A percentile compares a stretch with the other conserved stretches of the same genome.
Evolutionary conservation across 805 yeast genomes (phyloP).

Genomic region (Wickerhamomyces silvicola): DNA sequence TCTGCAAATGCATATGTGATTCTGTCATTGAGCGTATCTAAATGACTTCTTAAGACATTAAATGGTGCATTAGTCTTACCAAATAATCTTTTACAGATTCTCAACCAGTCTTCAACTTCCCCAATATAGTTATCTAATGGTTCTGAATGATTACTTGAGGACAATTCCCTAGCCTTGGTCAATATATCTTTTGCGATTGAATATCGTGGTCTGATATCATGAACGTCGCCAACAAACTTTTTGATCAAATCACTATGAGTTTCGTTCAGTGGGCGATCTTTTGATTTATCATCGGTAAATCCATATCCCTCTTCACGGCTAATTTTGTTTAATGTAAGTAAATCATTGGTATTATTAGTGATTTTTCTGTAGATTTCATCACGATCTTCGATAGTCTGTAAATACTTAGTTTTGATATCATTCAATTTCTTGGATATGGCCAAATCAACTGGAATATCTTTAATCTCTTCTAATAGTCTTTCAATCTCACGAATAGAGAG

Average conservation of each 20-base stretch:
- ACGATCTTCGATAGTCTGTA: constrained; percentile 8
- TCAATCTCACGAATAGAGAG: constrained; percentile 8
- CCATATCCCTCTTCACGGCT: too few species aligned
- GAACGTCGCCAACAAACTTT: constrained; percentile 23
- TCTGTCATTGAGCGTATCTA: constrained; percentile 17
- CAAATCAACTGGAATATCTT: constrained; percentile 19
- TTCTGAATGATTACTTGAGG: constrained; percentile 1
- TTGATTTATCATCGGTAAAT: too few species aligned
- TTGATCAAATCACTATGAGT: constrained; percentile 6
- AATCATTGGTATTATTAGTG: constrained; percentile 8
- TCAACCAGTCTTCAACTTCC: constrained; percentile 32
- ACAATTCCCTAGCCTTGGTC: constrained; percentile 15
- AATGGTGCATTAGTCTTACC: constrained; percentile 31
- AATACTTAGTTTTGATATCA: constrained; percentile 9
- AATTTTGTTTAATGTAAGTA: constrained; percentile 6
- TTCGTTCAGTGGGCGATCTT: too few species aligned
- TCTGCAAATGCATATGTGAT: constrained; percentile 15
- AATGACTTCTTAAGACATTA: constrained; percentile 22
- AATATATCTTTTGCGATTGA: constrained; percentile 21
- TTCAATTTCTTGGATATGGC: constrained; percentile 11
- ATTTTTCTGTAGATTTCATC: constrained; percentile 12
- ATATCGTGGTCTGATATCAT: constrained; percentile 27
- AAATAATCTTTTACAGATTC: constrained; percentile 26
- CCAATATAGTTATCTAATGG: constrained; percentile 18
- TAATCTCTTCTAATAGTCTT: constrained; percentile 2